A percentile compares a stretch with the other conserved stretches of the same genome.
These are phyloP conservation scores for Elymus sibiricus DNA, from an alignment of 176 grass and related monocot species.

Conservation along the genomic window DNA sequence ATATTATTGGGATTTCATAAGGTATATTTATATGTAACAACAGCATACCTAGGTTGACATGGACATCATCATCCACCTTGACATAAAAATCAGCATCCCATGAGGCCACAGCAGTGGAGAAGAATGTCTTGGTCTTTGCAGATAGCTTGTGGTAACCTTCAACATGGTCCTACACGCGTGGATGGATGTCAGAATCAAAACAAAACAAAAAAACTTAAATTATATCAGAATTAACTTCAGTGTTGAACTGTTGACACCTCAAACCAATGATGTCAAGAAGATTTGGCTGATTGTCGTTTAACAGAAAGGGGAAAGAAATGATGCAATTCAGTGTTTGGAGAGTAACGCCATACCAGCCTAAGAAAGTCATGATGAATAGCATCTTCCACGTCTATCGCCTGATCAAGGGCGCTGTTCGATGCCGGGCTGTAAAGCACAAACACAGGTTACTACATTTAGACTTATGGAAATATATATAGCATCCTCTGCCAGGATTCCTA, in stretches of 20 bases:
- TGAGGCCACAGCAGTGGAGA: conserved; percentile 74
- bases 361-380: conserved; percentile 81
- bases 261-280: background rate
- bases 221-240: conserved; percentile 13
- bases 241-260: background rate
- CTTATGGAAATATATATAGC: background rate
- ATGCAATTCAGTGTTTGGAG: background rate
- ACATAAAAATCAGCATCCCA: conserved; percentile 99
- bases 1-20: background rate
- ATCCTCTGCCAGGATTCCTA: background rate
- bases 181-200: background rate
- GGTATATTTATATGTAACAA: background rate
- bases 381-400: conserved; percentile 76
- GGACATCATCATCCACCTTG: conserved; percentile 98
- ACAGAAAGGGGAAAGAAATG: background rate
- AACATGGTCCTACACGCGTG: conserved; percentile 66
- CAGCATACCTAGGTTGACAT: conserved; percentile 71
- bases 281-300: conserved; percentile 1
- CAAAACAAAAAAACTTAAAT: background rate
- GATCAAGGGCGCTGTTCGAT: conserved; percentile 79
- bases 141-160: conserved; percentile 95
- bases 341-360: conserved; percentile 60
- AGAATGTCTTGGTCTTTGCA: conserved; percentile 94
- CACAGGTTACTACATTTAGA: conserved; percentile 7
- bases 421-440: conserved; percentile 60